phyloP scores from a whole-genome alignment of 2,329 filamentous ascomycete species.

The Aspergillus aculeatinus region DNA sequence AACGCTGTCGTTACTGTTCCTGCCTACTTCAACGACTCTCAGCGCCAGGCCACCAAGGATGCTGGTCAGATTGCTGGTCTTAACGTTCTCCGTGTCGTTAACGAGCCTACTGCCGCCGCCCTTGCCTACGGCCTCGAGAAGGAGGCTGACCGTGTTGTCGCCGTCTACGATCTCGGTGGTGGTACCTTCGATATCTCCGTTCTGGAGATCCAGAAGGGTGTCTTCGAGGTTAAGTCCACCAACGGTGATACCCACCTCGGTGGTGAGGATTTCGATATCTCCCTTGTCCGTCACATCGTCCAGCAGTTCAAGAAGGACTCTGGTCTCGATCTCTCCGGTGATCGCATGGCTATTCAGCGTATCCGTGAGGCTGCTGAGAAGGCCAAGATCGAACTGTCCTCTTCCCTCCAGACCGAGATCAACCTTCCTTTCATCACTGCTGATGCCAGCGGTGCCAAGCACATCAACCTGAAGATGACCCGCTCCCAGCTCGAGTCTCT shows the following conservation, averaged over 20 bases:
- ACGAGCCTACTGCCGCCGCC: conserved; percentile 94
- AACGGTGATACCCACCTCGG: conserved; percentile 98
- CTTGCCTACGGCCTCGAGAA: conserved; percentile 96
- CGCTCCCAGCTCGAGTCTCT: conserved; percentile 90
- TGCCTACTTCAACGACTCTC: conserved; percentile 98
- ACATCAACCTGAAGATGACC: conserved; percentile 95
- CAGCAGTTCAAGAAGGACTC: conserved; percentile 96
- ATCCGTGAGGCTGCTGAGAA: conserved; percentile 98
- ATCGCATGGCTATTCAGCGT: conserved; percentile 98
- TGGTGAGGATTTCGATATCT: conserved; percentile 97
- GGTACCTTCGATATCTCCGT: conserved; percentile 99
- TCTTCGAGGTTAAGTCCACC: conserved; percentile 99
- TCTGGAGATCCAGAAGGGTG: conserved; percentile 94
- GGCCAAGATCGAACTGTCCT: conserved; percentile 98
- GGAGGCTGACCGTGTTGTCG: conserved; percentile 83
- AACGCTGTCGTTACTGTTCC: conserved; percentile 97
- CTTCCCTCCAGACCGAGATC: conserved; percentile 92
- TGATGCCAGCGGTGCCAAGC: conserved; percentile 91
- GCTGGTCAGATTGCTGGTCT: conserved; percentile 94
- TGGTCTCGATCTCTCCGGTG: conserved; percentile 80
- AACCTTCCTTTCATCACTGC: conserved; percentile 99
- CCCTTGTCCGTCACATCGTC: conserved; percentile 88
- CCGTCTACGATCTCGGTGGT: conserved; percentile 97
- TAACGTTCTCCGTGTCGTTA: conserved; percentile 95
- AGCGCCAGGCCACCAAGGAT: conserved; percentile 97